phyloP scores from a whole-genome alignment of 371 early-diverging fungal species.

The Syncephalastrum contaminatum region DNA sequence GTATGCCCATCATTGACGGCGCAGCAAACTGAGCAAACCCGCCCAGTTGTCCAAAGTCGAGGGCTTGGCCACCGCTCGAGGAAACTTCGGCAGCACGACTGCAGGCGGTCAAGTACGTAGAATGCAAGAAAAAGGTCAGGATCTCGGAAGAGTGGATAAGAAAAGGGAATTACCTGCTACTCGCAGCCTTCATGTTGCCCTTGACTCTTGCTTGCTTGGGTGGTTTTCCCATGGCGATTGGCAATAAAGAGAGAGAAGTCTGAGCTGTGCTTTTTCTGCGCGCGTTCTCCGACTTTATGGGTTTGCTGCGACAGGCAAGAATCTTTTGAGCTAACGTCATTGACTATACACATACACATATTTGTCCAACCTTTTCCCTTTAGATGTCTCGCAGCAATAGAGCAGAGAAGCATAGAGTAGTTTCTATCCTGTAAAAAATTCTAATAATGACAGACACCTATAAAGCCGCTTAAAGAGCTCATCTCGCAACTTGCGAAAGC shows the following conservation, averaged over 20 bases:
- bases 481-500: no score
- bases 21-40: slow-evolving; percentile 67
- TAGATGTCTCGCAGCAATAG: no score
- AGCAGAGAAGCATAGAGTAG: no score
- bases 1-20: slow-evolving; percentile 12
- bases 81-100: slow-evolving; percentile 73
- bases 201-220: slow-evolving; percentile 58
- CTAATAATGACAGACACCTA: no score
- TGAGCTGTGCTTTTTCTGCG: no score
- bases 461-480: no score
- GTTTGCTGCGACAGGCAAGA: no score
- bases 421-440: no score
- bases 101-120: neutral
- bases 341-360: no score
- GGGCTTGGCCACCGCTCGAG: slow-evolving; percentile 37
- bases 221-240: slow-evolving; percentile 43
- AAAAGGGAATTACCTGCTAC: slow-evolving; percentile 59
- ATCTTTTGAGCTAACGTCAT: no score
- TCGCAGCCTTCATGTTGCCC: slow-evolving; percentile 70
- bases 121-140: neutral
- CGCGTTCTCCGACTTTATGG: no score
- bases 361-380: no score
- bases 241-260: neutral
- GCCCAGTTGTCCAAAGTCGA: slow-evolving; percentile 55
- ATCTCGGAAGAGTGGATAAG: neutral